Evolutionary conservation across 306 rosid species (phyloP).

Genomic region (Cucurbita pepo): DNA sequence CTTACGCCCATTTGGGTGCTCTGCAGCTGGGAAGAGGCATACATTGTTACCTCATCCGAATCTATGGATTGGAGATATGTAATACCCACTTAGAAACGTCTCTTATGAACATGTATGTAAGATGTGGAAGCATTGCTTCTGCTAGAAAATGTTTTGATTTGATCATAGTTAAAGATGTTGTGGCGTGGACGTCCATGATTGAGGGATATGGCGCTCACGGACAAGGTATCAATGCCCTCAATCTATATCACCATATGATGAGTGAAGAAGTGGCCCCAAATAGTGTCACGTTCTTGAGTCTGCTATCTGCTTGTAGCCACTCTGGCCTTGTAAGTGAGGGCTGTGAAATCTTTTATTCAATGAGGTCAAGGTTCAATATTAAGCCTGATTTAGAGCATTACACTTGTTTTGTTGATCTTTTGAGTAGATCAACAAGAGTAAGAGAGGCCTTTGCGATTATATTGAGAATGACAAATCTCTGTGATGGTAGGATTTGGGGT

Average conservation of each 20-base stretch:
- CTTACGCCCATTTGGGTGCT: constrained; percentile 20
- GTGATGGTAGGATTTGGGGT: neutral
- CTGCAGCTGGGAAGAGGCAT: constrained; percentile 31
- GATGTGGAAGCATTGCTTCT: neutral
- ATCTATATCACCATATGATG: neutral
- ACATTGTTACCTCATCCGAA: constrained; percentile 27
- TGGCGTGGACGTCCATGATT: neutral
- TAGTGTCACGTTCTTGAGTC: neutral
- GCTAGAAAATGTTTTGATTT: neutral
- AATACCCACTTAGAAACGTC: constrained; percentile 1
- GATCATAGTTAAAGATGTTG: neutral
- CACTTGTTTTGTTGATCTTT: neutral
- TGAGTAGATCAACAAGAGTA: neutral
- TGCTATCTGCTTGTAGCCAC: neutral
- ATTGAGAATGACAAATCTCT: neutral
- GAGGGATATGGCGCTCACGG: neutral
- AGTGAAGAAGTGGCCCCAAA: neutral
- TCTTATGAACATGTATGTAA: neutral
- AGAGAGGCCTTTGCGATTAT: neutral
- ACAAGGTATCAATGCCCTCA: neutral
- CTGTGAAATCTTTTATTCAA: neutral
- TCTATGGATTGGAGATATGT: constrained; percentile 2
- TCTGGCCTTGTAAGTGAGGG: neutral
- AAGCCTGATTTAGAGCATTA: neutral
- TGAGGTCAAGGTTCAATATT: neutral